Evolutionary conservation across 208 protist genomes (phyloP), one percentile per base, ranked within the genome.

Genomic region (Angomonas deanei): DNA sequence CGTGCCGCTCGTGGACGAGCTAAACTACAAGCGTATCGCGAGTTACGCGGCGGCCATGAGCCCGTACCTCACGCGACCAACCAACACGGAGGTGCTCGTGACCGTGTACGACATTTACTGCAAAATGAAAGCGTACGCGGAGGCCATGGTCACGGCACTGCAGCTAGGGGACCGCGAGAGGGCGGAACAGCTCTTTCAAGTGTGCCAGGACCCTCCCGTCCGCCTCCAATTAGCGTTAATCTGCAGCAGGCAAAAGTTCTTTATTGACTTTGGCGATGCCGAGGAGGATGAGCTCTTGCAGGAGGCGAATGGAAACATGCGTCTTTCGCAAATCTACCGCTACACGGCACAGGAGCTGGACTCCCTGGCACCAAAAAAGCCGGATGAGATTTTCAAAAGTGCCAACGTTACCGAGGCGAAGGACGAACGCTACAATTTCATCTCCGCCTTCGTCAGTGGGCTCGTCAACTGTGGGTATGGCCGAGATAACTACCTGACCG

Each of bases 361-460:
- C 56, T 84, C 98, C 17, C 77, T 97, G 68, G 97, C 98, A 13
- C 90, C 98, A 15, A 99, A 99, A 86, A 80, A 84, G 2, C 96
- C 98, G 4, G 97, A 99, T 53, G 98, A 99, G 50, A 92, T 99
- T 27, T 99, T 98, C 77, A 99, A 99, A 85, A 87, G 80, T 23
- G 79, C 92, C n/a, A 78, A 78, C 30, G 80, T 49, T 72, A 36
- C 63, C 60, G 56, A 76, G 5, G 66, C 71, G 1, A 76, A 67
- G 63, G 95, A 94, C 30, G 83, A 94, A 32, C 80, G 80, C 47
- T 80, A 96, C 59, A 99, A 99, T 77, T 84, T 99, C n/a, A 95
- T 97, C 17, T 86, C 83, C 21, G 96, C 96, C 8, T 99, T 99
- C 78, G 98, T 98, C 15, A 99, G 99, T 70, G 91, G 86, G 17